phyloP scores from a whole-genome alignment of 1,284 basidiomycete species.

The Cutaneotrichosporon curvatum region DNA sequence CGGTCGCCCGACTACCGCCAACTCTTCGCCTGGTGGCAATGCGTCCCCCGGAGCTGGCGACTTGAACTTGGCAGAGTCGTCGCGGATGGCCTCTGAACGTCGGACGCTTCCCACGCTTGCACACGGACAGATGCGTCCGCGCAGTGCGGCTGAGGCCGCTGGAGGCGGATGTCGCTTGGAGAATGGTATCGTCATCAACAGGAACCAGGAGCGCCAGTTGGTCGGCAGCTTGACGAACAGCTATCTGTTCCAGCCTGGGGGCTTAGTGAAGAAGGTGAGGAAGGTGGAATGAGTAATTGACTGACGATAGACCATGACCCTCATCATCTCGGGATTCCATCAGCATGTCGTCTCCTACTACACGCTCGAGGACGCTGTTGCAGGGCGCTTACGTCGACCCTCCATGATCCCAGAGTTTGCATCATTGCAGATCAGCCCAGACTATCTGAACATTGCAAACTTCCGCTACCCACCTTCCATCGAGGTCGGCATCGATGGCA shows the following conservation, averaged over 20 bases:
- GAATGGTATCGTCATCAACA: constrained; percentile 19
- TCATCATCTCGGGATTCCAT: constrained; percentile 73
- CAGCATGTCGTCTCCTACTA: constrained; percentile 97
- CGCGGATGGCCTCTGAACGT: constrained; percentile 12
- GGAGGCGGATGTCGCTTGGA: constrained; percentile 17
- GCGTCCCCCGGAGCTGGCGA: constrained; percentile 7
- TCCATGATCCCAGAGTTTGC: constrained; percentile 83
- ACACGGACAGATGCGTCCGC: constrained; percentile 18
- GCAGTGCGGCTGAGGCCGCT: constrained; percentile 17
- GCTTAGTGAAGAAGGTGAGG: constrained; percentile 88
- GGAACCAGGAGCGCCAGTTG: constrained; percentile 59
- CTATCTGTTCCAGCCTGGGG: constrained; percentile 82
- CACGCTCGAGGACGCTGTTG: constrained; percentile 81
- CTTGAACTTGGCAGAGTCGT: constrained; percentile 12
- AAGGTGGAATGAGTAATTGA: background rate
- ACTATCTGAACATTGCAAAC: constrained; percentile 82
- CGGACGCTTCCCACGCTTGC: constrained; percentile 8
- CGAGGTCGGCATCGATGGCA: constrained; percentile 71
- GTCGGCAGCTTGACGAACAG: constrained; percentile 83
- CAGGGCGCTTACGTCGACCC: constrained; percentile 76
- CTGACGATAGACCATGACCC: constrained; percentile 70
- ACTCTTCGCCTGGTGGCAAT: constrained; percentile 12
- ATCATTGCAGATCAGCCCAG: constrained; percentile 74
- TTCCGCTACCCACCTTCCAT: constrained; percentile 85
- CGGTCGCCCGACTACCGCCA: constrained; percentile 12